Evolutionary conservation across 768 basidiomycete genomes (phyloP).

Genomic region (Suillus cothurnatus): DNA sequence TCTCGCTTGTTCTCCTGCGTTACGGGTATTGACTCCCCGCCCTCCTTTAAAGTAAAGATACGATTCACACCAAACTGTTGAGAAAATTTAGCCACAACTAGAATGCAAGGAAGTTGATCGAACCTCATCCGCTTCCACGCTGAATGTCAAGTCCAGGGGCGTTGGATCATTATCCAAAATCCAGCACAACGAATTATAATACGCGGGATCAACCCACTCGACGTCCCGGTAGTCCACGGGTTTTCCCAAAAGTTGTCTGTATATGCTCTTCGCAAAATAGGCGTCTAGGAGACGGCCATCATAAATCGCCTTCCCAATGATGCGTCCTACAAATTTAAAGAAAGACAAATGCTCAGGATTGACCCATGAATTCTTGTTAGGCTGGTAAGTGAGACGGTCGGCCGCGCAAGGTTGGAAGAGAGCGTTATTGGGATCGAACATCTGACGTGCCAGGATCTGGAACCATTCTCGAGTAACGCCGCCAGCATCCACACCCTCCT

Average conservation of each 20-base stretch:
- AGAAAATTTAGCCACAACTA: conserved; percentile 3
- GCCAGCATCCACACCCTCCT: conserved; percentile 98
- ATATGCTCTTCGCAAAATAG: conserved; percentile 96
- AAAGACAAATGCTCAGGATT: conserved; percentile 95
- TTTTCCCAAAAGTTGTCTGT: conserved; percentile 92
- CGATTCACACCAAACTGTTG: conserved; percentile 87
- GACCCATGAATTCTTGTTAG: conserved; percentile 90
- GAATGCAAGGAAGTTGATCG: conserved; percentile 9
- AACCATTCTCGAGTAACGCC: conserved; percentile 99
- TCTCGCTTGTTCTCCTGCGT: conserved; percentile 97
- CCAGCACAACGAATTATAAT: conserved; percentile 98
- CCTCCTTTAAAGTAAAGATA: conserved; percentile 83
- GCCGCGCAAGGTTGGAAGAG: conserved; percentile 98
- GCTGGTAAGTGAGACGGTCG: conserved; percentile 94
- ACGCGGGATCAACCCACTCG: conserved; percentile 97
- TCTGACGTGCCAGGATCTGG: conserved; percentile 95
- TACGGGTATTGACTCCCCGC: conserved; percentile 81
- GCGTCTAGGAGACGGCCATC: conserved; percentile 96
- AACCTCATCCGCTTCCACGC: conserved; percentile 93
- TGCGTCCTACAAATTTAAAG: conserved; percentile 98
- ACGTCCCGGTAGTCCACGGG: conserved; percentile 95
- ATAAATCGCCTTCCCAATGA: conserved; percentile 97
- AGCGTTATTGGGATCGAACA: conserved; percentile 99
- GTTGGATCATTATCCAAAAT: conserved; percentile 96
- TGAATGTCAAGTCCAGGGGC: conserved; percentile 86